Conservation (phyloP, 768 basidiomycete genomes). For the Tremella mesenterica region DNA sequence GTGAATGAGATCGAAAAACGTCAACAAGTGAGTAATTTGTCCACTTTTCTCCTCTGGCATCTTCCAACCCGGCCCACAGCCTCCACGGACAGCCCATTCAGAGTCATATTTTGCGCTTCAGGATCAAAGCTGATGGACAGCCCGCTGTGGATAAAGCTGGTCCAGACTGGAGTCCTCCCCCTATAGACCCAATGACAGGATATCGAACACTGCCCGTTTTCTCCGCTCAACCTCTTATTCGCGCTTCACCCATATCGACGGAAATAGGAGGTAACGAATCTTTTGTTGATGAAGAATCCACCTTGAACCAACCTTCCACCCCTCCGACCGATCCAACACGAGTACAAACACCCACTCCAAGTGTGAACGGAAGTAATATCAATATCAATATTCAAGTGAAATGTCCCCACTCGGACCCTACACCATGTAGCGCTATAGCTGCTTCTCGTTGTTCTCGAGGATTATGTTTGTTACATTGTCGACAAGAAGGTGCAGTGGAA, state of each 20-base stretch:
- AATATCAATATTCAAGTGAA: slow-evolving; percentile 4
- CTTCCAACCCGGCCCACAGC: too few species aligned
- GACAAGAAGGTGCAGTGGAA: slow-evolving; percentile 24
- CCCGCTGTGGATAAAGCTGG: slow-evolving; percentile 14
- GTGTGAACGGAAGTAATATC: not conserved
- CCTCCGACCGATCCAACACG: slow-evolving; percentile 1
- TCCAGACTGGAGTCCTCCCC: slow-evolving; percentile 44
- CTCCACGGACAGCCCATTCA: too few species aligned
- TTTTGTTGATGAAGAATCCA: slow-evolving; percentile 5
- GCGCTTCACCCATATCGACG: slow-evolving; percentile 43
- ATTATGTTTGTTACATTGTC: slow-evolving; percentile 41
- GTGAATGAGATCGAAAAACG: slow-evolving; percentile 55
- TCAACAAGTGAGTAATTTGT: slow-evolving; percentile 50
- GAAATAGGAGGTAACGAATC: slow-evolving; percentile 18
- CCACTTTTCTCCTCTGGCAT: too few species aligned
- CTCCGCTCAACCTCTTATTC: slow-evolving; percentile 64
- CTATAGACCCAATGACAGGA: slow-evolving; percentile 53
- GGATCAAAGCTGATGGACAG: too few species aligned
- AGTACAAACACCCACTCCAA: slow-evolving; percentile 1
- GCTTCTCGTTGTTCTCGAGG: slow-evolving; percentile 32
- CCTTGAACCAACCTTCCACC: not conserved
- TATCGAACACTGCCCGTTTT: slow-evolving; percentile 58
- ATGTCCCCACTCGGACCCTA: slow-evolving; percentile 5
- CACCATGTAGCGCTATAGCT: slow-evolving; percentile 27
- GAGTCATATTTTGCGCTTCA: too few species aligned